These are phyloP conservation scores for Arxiozyma telluris DNA, from an alignment of 1,139 yeast species.

Conservation along the genomic window DNA sequence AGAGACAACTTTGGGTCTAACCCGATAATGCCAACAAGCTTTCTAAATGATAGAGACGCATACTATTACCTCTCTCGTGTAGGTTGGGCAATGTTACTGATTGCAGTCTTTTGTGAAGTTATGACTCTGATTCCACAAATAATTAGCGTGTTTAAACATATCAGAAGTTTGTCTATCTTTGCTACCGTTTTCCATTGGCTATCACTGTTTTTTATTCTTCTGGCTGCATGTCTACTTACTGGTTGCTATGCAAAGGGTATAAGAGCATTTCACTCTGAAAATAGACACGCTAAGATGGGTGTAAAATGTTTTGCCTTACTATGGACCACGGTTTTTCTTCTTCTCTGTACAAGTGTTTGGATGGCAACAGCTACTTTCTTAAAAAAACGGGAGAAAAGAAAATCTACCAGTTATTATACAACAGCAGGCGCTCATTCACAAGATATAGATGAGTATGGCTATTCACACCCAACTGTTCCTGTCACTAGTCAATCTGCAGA, in stretches of 20 bases:
- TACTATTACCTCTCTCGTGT: constrained; percentile 59
- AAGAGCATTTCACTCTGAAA: constrained; percentile 43
- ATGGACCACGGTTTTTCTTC: constrained; percentile 52
- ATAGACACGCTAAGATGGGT: constrained; percentile 45
- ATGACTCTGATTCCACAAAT: constrained; percentile 36
- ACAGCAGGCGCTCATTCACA: background rate
- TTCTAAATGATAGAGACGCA: constrained; percentile 38
- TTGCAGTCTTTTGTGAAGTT: constrained; percentile 50
- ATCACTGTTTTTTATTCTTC: constrained; percentile 44
- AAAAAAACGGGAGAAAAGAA: constrained; percentile 4
- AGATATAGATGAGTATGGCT: background rate
- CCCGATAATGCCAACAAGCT: constrained; percentile 43
- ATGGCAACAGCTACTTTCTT: constrained; percentile 8
- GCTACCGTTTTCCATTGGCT: constrained; percentile 33
- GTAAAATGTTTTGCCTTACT: constrained; percentile 50
- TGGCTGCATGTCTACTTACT: constrained; percentile 57
- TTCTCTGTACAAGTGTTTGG: constrained; percentile 33
- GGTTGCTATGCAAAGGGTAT: constrained; percentile 59
- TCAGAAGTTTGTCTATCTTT: constrained; percentile 33
- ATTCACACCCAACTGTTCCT: background rate
- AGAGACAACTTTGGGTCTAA: constrained; percentile 55
- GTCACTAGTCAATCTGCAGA: background rate
- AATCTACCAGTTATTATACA: background rate
- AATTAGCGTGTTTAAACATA: constrained; percentile 11
- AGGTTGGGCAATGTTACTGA: constrained; percentile 58